Base-by-base conservation (phyloP, 306 rosid genomes). In the Quercus variabilis region DNA sequence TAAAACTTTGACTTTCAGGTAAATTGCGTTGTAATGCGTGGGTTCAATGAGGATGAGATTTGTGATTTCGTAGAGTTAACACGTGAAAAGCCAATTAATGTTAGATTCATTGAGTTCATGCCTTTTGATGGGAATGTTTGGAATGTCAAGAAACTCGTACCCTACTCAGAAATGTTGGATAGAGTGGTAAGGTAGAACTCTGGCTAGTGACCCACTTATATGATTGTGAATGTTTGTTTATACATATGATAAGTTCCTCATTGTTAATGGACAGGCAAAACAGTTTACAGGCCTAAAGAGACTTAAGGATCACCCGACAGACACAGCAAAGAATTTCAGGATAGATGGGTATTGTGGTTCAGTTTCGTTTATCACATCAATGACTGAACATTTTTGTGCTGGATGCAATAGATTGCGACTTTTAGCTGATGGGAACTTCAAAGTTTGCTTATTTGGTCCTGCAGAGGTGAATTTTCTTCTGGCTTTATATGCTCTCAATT, bases 101-200 rank as follows among this genome's bases (percentile, higher is more conserved):
- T 94, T 54, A 92, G 97, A n/a, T 94, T 94, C 87, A 94, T 94
- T 75, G 99, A 94, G 85, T 94, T 94, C 89, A 92, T 94, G 99
- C 99, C 99, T 69, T 94, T 94, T 82, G 99, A 94, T 85, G 97
- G 99, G 81, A 94, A 94, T 86, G 97, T 94, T 79, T 94, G 99
- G 99, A 92, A 94, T 75, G 97, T 94, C 80, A 94, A 94, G 88
- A 94, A 92, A 83, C 95, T 94, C 26, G 97, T 94, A 59, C 91
- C 97, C 43, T 94, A 92, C 80, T 71, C 90, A 21, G 99, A 94
- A 86, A 94, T 94, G 92, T 82, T 91, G 87, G 92, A 94, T 89
- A 86, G 73, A 85, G 97, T 92, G 99, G 99, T 94, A 94, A 91
- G 95, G 92, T 91, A 90, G 92, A 94, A 84, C 71, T 88, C 80